Evolutionary conservation across 768 basidiomycete species (phyloP).

Genomic region (Russula ochroleuca): DNA sequence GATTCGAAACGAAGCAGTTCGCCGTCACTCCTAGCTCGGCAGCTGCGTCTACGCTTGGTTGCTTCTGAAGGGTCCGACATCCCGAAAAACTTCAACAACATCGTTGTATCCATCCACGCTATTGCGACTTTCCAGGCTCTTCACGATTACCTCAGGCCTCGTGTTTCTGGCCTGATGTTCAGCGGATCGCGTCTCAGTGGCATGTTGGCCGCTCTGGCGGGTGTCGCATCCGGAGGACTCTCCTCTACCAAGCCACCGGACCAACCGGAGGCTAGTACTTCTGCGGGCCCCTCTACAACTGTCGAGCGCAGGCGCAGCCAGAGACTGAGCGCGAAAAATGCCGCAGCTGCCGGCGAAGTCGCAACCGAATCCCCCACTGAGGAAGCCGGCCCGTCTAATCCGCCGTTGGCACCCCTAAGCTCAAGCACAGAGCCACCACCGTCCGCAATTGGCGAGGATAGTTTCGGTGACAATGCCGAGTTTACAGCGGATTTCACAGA

Average conservation of each 20-base stretch:
- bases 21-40: constrained; percentile 86
- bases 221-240: constrained; percentile 39
- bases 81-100: constrained; percentile 80
- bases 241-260: constrained; percentile 23
- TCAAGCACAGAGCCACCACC: constrained; percentile 31
- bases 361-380: constrained; percentile 24
- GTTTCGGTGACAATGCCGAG: constrained; percentile 56
- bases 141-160: constrained; percentile 91
- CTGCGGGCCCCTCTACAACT: constrained; percentile 24
- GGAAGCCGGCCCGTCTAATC: constrained; percentile 21
- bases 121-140: constrained; percentile 97
- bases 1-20: constrained; percentile 85
- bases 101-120: constrained; percentile 96
- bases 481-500: constrained; percentile 75
- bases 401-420: constrained; percentile 13
- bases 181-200: constrained; percentile 67
- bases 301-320: constrained; percentile 73
- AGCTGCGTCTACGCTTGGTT: constrained; percentile 83
- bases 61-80: constrained; percentile 87
- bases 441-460: constrained; percentile 38
- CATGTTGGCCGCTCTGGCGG: constrained; percentile 86
- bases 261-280: constrained; percentile 25
- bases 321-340: constrained; percentile 70
- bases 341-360: constrained; percentile 26
- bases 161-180: constrained; percentile 68